Conservation (phyloP, 495 filamentous ascomycete genomes). For the Chaetomidium leptoderma region DNA sequence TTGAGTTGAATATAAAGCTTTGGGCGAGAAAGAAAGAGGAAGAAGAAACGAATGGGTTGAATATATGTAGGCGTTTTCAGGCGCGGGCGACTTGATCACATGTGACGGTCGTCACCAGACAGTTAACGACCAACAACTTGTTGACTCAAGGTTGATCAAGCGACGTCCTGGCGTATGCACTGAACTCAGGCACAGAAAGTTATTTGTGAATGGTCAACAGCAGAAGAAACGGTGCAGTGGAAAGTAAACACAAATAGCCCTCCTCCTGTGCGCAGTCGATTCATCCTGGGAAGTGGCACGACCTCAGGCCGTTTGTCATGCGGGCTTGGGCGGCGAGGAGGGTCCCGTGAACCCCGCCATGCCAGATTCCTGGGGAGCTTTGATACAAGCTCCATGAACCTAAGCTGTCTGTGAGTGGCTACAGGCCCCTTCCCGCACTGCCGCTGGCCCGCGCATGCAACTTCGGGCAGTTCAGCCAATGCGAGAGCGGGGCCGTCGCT, state of each 20-base stretch:
- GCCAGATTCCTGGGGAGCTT: background rate
- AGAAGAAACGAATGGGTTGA: background rate
- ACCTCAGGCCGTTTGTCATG: background rate
- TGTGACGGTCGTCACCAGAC: background rate
- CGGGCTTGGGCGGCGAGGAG: background rate
- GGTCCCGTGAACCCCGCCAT: background rate
- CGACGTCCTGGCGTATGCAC: background rate
- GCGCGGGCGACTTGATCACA: slow-evolving; percentile 11
- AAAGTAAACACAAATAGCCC: background rate
- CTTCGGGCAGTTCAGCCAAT: slow-evolving; percentile 20
- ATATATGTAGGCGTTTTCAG: slow-evolving; percentile 8
- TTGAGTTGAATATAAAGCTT: background rate
- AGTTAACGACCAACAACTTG: background rate
- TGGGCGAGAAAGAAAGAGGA: background rate
- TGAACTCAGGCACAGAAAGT: background rate
- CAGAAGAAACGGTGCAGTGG: too few species aligned
- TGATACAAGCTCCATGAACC: background rate
- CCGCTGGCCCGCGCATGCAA: slow-evolving; percentile 13
- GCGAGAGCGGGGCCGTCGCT: slow-evolving; percentile 3
- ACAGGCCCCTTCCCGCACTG: slow-evolving; percentile 6
- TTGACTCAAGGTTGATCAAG: background rate
- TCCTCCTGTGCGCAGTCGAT: background rate
- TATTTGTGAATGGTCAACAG: background rate
- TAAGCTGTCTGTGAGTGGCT: background rate
- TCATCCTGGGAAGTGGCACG: background rate